Conservation (phyloP, 768 basidiomycete species). For the Lactarius hengduanensis region DNA sequence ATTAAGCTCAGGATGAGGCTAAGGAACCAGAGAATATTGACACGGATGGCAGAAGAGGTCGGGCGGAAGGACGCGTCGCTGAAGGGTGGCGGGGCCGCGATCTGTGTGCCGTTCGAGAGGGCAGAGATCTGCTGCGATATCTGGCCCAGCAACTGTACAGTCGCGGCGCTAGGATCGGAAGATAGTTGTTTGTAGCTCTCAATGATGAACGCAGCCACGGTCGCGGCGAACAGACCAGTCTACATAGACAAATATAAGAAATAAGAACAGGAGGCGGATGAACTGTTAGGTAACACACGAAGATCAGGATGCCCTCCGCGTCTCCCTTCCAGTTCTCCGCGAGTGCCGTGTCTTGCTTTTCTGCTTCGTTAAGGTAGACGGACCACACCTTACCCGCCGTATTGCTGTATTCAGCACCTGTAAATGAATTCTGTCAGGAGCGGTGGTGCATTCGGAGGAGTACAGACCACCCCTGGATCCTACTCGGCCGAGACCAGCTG, state of each 20-base stretch:
- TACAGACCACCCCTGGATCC: not conserved
- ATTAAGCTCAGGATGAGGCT: constrained; percentile 19
- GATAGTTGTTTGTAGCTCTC: constrained; percentile 21
- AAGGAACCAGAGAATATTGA: constrained; percentile 26
- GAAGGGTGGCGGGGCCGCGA: not conserved
- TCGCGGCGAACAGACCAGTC: constrained; percentile 23
- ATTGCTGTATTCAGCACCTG: not conserved
- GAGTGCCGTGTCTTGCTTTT: constrained; percentile 5
- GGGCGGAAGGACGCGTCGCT: constrained; percentile 2
- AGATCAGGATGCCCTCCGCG: constrained; percentile 14
- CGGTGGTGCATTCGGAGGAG: too few species aligned
- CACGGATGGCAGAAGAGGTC: constrained; percentile 5
- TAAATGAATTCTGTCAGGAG: not conserved
- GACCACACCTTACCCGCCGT: constrained; percentile 9
- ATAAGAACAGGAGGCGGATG: not conserved
- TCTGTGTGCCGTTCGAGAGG: not conserved
- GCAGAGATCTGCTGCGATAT: constrained; percentile 21
- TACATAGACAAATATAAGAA: not conserved
- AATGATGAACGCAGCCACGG: constrained; percentile 21
- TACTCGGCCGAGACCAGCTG: not conserved
- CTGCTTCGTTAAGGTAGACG: constrained; percentile 16
- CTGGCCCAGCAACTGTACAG: constrained; percentile 15
- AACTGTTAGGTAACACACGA: not conserved
- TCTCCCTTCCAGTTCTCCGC: constrained; percentile 19
- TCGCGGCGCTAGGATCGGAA: not conserved